These are phyloP conservation scores for Paxillus ammoniavirescens DNA, from an alignment of 768 basidiomycete species.

Conservation along the genomic window DNA sequence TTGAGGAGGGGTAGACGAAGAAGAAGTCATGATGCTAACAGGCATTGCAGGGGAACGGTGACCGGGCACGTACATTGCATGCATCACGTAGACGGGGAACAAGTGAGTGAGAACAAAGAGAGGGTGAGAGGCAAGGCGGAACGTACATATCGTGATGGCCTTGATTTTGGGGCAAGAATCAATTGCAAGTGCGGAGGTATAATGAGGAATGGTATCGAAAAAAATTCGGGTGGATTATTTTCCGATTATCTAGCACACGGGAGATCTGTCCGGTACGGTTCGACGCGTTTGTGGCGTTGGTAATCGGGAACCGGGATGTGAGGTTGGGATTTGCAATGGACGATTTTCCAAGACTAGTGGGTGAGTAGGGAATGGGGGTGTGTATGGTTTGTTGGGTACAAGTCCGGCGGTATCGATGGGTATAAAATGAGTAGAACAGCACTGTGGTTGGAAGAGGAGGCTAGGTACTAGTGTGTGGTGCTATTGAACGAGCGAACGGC, in stretches of 20 bases:
- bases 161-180: not conserved
- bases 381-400: not conserved
- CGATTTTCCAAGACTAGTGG: not conserved
- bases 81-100: not conserved
- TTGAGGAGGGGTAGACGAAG: not conserved
- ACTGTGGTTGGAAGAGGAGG: not conserved
- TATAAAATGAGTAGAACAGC: not conserved
- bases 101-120: not conserved
- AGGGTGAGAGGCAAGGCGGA: too few species aligned
- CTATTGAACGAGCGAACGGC: not conserved
- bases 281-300: not conserved
- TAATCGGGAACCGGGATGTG: not conserved
- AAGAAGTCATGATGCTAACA: slow-evolving; percentile 18
- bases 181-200: not conserved
- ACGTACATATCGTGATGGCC: slow-evolving; percentile 8
- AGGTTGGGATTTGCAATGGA: not conserved
- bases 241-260: not conserved
- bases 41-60: slow-evolving; percentile 9
- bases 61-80: not conserved
- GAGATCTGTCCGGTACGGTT: not conserved
- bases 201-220: not conserved
- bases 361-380: not conserved
- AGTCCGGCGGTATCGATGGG: not conserved
- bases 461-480: not conserved
- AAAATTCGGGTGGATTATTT: not conserved